These are phyloP conservation scores for Blastobotrys illinoisensis DNA, from an alignment of 1,139 yeast genomes.

Conservation along the genomic window DNA sequence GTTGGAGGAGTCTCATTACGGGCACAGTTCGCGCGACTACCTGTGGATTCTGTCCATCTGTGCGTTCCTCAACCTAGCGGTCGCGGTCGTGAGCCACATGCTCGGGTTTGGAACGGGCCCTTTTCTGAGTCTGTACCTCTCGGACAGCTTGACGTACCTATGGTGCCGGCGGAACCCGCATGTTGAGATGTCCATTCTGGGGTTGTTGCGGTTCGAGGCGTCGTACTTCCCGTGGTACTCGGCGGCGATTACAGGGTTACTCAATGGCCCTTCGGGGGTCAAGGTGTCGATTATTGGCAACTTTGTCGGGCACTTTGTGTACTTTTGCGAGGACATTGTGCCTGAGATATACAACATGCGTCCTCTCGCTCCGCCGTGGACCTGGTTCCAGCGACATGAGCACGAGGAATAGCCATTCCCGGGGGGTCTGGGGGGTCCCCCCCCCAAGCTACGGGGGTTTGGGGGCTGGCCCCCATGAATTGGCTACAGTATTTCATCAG, in stretches of 20 bases:
- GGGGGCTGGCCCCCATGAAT: too few species aligned
- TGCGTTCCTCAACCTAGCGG: slow-evolving; percentile 27
- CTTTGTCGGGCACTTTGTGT: slow-evolving; percentile 40
- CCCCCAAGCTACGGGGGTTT: too few species aligned
- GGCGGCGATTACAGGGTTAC: slow-evolving; percentile 18
- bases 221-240: slow-evolving; percentile 41
- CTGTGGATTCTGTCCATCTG: slow-evolving; percentile 36
- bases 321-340: slow-evolving; percentile 40
- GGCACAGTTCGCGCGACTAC: slow-evolving; percentile 35
- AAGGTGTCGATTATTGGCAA: slow-evolving; percentile 36
- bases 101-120: slow-evolving; percentile 18
- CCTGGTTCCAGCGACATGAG: slow-evolving; percentile 22
- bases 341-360: slow-evolving; percentile 36
- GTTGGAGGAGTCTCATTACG: slow-evolving; percentile 38
- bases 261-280: slow-evolving; percentile 18
- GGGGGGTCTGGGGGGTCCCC: too few species aligned
- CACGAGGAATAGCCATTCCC: slow-evolving; percentile 4
- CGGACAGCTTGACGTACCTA: slow-evolving; percentile 38
- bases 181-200: slow-evolving; percentile 36
- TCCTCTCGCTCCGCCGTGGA: slow-evolving; percentile 35
- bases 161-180: slow-evolving; percentile 45
- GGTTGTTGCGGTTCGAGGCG: slow-evolving; percentile 38
- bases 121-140: slow-evolving; percentile 36
- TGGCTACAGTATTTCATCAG: too few species aligned
- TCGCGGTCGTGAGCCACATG: slow-evolving; percentile 30